A percentile compares a stretch with the other conserved stretches of the same genome.
Evolutionary conservation across 2,329 filamentous ascomycete genomes (phyloP).

Genomic region (Pezizomycotina sp.): DNA sequence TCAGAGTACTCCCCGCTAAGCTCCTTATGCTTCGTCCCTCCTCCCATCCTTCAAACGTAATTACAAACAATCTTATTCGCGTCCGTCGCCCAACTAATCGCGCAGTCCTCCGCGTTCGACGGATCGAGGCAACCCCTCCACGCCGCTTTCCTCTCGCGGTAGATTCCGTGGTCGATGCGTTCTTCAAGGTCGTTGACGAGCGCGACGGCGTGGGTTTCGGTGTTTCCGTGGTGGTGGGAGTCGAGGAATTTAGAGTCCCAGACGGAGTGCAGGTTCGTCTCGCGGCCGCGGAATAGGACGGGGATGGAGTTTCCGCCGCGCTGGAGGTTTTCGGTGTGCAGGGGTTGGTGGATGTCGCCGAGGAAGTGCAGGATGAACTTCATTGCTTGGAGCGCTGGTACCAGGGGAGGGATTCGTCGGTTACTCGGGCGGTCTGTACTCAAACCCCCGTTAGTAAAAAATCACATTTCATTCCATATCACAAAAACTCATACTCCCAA

Average conservation of each 20-base stretch:
- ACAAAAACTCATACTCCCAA: conserved; percentile 28
- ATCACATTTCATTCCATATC: conserved; percentile 8
- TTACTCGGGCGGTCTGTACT: conserved; percentile 40
- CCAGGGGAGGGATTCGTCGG: conserved; percentile 33
- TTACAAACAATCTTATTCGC: conserved; percentile 45
- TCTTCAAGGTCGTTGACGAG: conserved; percentile 43
- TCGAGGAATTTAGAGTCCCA: conserved; percentile 59
- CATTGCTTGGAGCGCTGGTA: conserved; percentile 32
- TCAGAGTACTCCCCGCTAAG: conserved; percentile 48
- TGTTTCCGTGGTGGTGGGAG: conserved; percentile 41
- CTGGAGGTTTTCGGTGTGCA: conserved; percentile 47
- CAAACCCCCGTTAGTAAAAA: conserved; percentile 23
- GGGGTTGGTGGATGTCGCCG: conserved; percentile 52
- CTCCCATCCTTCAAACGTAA: conserved; percentile 35
- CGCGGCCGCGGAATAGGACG: conserved; percentile 42
- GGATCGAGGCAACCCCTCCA: conserved; percentile 46
- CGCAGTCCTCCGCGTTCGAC: conserved; percentile 38
- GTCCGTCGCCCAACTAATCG: conserved; percentile 47
- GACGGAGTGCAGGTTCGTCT: conserved; percentile 52
- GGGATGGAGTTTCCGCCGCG: conserved; percentile 52
- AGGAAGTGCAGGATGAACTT: conserved; percentile 50
- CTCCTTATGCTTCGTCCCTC: conserved; percentile 42
- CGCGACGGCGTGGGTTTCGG: conserved; percentile 34
- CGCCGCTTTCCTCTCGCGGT: conserved; percentile 32
- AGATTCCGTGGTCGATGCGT: conserved; percentile 42